These are phyloP conservation scores for Globisporangium barbulae DNA, from an alignment of 352 stramenopile species.

Conservation along the genomic window DNA sequence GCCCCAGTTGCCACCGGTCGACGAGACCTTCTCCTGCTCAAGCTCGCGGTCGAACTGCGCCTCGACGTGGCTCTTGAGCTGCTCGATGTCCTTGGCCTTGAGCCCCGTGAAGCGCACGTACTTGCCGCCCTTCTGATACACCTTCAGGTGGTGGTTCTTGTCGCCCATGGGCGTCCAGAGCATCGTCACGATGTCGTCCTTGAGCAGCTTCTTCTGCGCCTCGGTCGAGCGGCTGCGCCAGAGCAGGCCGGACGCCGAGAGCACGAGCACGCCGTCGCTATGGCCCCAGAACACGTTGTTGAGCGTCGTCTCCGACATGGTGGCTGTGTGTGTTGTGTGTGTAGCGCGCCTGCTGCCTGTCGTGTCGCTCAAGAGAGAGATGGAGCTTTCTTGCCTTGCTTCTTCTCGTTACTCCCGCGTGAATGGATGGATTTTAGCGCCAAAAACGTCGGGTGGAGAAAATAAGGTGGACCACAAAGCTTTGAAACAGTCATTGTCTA, in stretches of 20 bases:
- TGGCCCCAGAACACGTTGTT: constrained; percentile 88
- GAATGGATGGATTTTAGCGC: constrained; percentile 1
- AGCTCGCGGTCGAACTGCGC: constrained; percentile 87
- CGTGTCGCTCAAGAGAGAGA: too few relatives aligned
- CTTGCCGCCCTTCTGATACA: constrained; percentile 82
- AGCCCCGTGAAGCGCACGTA: constrained; percentile 85
- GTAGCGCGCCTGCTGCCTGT: too few relatives aligned
- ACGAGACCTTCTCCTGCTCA: constrained; percentile 87
- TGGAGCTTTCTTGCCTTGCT: not conserved
- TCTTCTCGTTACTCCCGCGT: not conserved
- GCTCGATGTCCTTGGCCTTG: constrained; percentile 59
- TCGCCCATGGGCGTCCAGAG: constrained; percentile 77
- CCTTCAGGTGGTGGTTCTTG: constrained; percentile 82
- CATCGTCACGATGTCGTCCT: constrained; percentile 85
- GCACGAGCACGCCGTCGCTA: constrained; percentile 76
- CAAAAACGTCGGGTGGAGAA: not conserved
- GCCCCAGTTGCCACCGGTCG: constrained; percentile 91
- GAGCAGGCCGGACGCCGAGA: constrained; percentile 64
- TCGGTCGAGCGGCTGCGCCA: constrained; percentile 79
- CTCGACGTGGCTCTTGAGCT: constrained; percentile 66
- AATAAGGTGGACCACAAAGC: too few relatives aligned
- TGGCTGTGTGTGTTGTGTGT: not conserved
- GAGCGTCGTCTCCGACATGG: constrained; percentile 70
- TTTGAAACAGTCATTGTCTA: too few relatives aligned
- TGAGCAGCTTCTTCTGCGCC: constrained; percentile 81